phyloP scores from a whole-genome alignment of 208 protist species.

The Wallacemonas sp. region DNA sequence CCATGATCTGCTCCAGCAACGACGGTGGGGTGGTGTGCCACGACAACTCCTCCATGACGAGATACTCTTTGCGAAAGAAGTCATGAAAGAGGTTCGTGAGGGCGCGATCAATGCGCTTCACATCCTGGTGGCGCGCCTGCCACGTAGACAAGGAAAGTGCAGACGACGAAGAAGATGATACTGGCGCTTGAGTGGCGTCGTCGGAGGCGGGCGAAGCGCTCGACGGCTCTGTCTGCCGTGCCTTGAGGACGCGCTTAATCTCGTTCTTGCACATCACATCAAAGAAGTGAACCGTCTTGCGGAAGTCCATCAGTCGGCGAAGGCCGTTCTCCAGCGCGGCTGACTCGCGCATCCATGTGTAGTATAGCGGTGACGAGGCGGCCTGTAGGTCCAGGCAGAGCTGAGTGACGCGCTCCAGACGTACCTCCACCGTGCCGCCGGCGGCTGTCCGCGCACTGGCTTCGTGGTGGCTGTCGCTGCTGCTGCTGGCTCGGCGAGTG shows the following conservation, averaged over 20 bases:
- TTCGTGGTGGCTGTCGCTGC: too few species aligned
- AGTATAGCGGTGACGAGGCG: conserved; percentile 67
- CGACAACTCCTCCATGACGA: conserved; percentile 86
- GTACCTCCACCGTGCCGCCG: not conserved
- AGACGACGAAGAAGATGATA: too few species aligned
- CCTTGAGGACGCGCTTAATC: conserved; percentile 12
- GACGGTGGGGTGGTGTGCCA: conserved; percentile 68
- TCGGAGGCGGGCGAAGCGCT: not conserved
- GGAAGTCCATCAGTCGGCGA: conserved; percentile 74
- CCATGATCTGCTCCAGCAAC: conserved; percentile 78
- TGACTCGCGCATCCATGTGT: conserved; percentile 69
- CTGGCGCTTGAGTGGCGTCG: not conserved
- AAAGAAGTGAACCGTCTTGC: conserved; percentile 47
- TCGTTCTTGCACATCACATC: conserved; percentile 38
- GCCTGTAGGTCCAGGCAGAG: conserved; percentile 48
- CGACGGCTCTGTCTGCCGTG: not conserved
- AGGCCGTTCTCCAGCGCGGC: conserved; percentile 61
- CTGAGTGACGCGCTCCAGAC: conserved; percentile 26
- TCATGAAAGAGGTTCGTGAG: conserved; percentile 67
- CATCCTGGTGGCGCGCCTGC: conserved; percentile 43
- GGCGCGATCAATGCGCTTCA: conserved; percentile 50
- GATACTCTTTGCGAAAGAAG: conserved; percentile 76
- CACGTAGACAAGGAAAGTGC: conserved; percentile 30
- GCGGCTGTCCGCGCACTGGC: too few species aligned
- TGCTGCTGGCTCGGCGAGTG: not conserved